phyloP scores from a whole-genome alignment of 768 basidiomycete genomes.

The Mycena epipterygia region DNA sequence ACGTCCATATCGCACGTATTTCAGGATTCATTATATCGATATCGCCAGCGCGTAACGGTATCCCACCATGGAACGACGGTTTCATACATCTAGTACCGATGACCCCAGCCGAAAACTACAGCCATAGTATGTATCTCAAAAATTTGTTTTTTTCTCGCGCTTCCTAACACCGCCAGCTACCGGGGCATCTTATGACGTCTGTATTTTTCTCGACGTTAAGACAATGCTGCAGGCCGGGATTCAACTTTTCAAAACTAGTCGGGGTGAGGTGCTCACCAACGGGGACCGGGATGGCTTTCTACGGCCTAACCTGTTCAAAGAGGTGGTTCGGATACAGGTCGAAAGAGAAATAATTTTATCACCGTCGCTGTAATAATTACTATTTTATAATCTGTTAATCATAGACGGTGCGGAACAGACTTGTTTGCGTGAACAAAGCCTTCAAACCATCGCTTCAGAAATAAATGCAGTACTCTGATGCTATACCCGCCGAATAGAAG shows the following conservation, averaged over 20 bases:
- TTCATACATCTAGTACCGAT: slow-evolving; percentile 16
- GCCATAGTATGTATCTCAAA: neutral
- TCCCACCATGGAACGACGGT: neutral
- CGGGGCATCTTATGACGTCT: neutral
- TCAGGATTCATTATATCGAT: neutral
- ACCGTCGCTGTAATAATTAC: neutral
- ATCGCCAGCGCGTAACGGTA: slow-evolving; percentile 7
- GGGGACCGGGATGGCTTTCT: slow-evolving; percentile 21
- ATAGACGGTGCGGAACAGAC: too few species aligned
- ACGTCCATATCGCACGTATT: neutral
- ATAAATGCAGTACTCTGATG: too few species aligned
- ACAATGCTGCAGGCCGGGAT: slow-evolving; percentile 22
- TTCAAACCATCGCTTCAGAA: too few species aligned
- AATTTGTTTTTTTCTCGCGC: neutral
- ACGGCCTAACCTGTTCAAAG: slow-evolving; percentile 21
- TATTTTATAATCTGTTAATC: too few species aligned
- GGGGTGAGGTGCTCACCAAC: slow-evolving; percentile 22
- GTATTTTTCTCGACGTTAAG: slow-evolving; percentile 18
- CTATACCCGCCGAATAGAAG: too few species aligned
- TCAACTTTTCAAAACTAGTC: slow-evolving; percentile 1
- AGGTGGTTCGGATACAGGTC: slow-evolving; percentile 6
- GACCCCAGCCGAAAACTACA: neutral
- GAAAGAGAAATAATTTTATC: neutral
- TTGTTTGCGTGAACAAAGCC: too few species aligned
- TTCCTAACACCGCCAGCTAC: neutral